Evolutionary conservation across 148 eudicot genomes (phyloP), one percentile per base, ranked within the genome.

Genomic region (Vaccinium corymbosum): DNA sequence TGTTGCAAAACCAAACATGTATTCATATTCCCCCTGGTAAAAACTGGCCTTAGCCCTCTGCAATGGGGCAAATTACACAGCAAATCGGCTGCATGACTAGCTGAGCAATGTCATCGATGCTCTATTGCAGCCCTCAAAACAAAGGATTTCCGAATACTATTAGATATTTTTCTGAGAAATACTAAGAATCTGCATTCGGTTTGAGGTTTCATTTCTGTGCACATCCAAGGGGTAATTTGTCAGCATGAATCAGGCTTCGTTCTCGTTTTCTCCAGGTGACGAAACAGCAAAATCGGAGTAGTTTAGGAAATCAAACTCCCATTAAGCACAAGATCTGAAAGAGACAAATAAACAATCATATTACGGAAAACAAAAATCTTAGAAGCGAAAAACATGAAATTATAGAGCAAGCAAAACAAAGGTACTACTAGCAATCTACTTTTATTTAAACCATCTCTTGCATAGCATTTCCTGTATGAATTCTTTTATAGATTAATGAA

Each of bases 181-280:
- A 51, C 53, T 51, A 38, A 25, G 38, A 77, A 77, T 10, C 20
- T 32, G 81, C 51, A 35, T 80, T 57, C 70, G 0, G 16, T 57
- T 29, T 7, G 70, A 57, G 62, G 27, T 19, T 32, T 53, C 52
- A 38, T 15, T 20, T 59, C 6, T 6, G 16, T 56, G 49, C 49
- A 16, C 81, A 27, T 57, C 19, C 80, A 50, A 19, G n/a, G 27
- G 57, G 11, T 77, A 77, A 77, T 77, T 51, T 77, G 35, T 77
- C 80, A 53, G 22, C 42, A 52, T 53, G 81, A 29, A 52, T 78
- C 35, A 22, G 80, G 80, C 62, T 53, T 78, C 46, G 29, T 78
- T 78, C 42, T 78, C 22, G n/a, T 53, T 76, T 12, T 32, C 35
- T 22, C 7, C 79, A 2, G 79, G 16, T 50, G 35, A n/a, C 3